Evolutionary conservation across 371 early-diverging fungal genomes (phyloP).

Genomic region (Mucor piriformis): DNA sequence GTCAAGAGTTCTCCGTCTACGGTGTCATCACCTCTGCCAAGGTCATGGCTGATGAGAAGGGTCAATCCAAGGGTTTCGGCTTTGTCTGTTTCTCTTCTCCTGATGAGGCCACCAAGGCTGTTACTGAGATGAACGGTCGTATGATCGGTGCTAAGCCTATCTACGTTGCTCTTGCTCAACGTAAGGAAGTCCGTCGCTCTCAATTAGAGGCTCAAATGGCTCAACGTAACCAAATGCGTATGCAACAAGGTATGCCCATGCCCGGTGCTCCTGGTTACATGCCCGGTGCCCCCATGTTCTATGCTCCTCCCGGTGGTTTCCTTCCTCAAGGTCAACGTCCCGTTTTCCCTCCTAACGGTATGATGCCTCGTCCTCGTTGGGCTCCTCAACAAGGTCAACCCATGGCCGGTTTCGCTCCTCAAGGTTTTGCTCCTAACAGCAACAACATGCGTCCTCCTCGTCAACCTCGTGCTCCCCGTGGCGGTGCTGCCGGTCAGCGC

Average conservation of each 20-base stretch:
- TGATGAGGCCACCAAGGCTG: conserved; percentile 91
- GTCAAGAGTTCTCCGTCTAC: conserved; percentile 93
- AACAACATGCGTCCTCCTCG: conserved; percentile 51
- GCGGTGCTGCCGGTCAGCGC: conserved; percentile 61
- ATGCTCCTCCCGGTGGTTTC: conserved; percentile 58
- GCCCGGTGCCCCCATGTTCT: conserved; percentile 58
- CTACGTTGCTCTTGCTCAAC: conserved; percentile 97
- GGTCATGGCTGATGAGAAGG: conserved; percentile 96
- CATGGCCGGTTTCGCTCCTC: conserved; percentile 60
- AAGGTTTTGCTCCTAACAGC: conserved; percentile 42
- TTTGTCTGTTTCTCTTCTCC: conserved; percentile 92
- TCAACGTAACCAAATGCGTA: conserved; percentile 86
- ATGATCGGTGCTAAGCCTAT: conserved; percentile 95
- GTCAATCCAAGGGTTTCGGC: conserved; percentile 82
- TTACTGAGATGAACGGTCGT: conserved; percentile 90
- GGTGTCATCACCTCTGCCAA: conserved; percentile 96
- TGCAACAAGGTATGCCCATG: conserved; percentile 59
- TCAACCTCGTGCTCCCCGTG: conserved; percentile 62
- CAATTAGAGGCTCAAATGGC: conserved; percentile 95
- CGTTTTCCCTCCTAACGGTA: conserved; percentile 73
- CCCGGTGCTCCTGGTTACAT: conserved; percentile 54
- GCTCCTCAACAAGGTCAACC: conserved; percentile 65
- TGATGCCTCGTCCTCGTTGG: conserved; percentile 83
- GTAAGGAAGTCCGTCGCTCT: conserved; percentile 92
- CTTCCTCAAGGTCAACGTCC: conserved; percentile 67